Percentiles rank a stretch among this genome's conserved stretches.
These are phyloP conservation scores for Cladophialophora bantiana DNA, from an alignment of 2,329 filamentous ascomycete genomes.

Conservation along the genomic window DNA sequence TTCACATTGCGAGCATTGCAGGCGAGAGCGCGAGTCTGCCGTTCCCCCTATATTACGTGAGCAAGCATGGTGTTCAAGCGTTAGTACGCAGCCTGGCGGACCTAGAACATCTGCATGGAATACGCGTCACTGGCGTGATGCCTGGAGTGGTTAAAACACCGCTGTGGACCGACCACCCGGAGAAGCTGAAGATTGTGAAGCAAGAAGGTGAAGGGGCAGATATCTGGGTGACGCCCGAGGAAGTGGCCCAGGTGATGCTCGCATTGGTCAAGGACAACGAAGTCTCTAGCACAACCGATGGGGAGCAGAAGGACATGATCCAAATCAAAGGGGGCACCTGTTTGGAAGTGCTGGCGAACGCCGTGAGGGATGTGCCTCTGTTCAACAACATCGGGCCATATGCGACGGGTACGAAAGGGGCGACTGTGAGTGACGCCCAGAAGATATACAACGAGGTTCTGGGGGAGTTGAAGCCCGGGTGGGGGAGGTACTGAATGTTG, in stretches of 20 bases:
- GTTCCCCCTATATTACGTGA: conserved; percentile 56
- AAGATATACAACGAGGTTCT: conserved; percentile 59
- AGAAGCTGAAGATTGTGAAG: conserved; percentile 63
- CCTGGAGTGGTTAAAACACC: conserved; percentile 61
- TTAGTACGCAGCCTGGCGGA: conserved; percentile 58
- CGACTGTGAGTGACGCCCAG: conserved; percentile 53
- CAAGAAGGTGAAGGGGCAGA: conserved; percentile 56
- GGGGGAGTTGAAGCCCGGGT: conserved; percentile 57
- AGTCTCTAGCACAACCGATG: conserved; percentile 36
- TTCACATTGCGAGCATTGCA: conserved; percentile 59
- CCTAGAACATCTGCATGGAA: conserved; percentile 58
- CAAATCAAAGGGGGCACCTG: conserved; percentile 54
- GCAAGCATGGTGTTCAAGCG: conserved; percentile 58
- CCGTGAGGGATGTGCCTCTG: conserved; percentile 58
- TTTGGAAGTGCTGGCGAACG: conserved; percentile 62
- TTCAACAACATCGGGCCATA: conserved; percentile 60
- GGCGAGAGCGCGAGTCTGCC: conserved; percentile 50
- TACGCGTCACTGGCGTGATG: conserved; percentile 66
- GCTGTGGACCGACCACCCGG: conserved; percentile 60
- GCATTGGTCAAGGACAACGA: conserved; percentile 60
- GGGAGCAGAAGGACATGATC: conserved; percentile 39
- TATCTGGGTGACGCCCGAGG: conserved; percentile 66
- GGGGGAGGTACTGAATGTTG: conserved; percentile 50
- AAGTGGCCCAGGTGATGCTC: conserved; percentile 67
- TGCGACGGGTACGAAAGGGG: conserved; percentile 55